Conservation (phyloP, 305 asterid species). For the Ilex paraguariensis region DNA sequence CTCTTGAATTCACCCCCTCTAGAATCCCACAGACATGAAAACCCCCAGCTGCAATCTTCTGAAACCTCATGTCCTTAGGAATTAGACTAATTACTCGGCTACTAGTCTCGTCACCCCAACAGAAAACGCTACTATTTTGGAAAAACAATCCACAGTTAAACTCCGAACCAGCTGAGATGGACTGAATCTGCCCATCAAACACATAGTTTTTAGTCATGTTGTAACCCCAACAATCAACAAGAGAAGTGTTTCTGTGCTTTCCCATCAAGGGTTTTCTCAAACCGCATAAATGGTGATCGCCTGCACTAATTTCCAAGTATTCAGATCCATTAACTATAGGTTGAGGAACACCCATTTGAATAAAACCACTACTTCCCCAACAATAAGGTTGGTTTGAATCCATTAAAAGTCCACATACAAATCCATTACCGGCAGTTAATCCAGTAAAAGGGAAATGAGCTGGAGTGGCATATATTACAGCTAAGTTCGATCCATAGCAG, state of each 20-base stretch:
- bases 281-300: conserved; percentile 79
- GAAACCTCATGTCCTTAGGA: conserved; percentile 43
- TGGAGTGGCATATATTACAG: conserved; percentile 56
- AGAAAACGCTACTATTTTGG: conserved; percentile 57
- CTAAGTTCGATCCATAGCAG: conserved; percentile 69
- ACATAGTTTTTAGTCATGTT: conserved; percentile 57
- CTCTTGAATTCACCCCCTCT: conserved; percentile 46
- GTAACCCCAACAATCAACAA: conserved; percentile 87
- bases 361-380: conserved; percentile 63
- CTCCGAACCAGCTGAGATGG: conserved; percentile 73
- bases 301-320: conserved; percentile 74
- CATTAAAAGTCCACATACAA: conserved; percentile 64
- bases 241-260: conserved; percentile 42
- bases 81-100: conserved; percentile 49
- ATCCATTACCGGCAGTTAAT: conserved; percentile 66
- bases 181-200: conserved; percentile 63
- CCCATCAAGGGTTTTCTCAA: conserved; percentile 69
- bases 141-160: conserved; percentile 65
- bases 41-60: conserved; percentile 82
- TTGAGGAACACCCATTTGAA: conserved; percentile 57
- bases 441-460: conserved; percentile 47
- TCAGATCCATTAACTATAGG: conserved; percentile 35
- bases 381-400: conserved; percentile 60
- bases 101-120: conserved; percentile 82
- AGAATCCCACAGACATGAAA: conserved; percentile 79